A percentile compares a stretch with the other conserved stretches of the same genome.
phyloP scores from a whole-genome alignment of 192 early-diverging fungal species.

The Mortierella antarctica region DNA sequence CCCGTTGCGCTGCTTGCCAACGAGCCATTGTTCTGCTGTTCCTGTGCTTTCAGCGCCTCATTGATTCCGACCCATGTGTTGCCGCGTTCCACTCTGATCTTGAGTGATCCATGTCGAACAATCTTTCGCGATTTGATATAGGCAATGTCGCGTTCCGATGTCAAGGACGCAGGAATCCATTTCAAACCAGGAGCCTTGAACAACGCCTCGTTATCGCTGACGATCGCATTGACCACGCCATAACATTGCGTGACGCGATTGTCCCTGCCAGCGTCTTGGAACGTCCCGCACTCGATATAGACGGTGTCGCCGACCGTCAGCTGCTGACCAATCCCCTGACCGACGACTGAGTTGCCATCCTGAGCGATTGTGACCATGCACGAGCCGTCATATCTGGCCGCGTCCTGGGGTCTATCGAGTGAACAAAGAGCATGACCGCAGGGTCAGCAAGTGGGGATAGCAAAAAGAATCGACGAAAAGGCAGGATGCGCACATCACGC shows the following conservation, averaged over 20 bases:
- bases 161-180: slow-evolving; percentile 45
- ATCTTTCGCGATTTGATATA: slow-evolving; percentile 54
- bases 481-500: too few relatives aligned
- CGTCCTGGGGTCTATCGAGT: slow-evolving; percentile 51
- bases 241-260: slow-evolving; percentile 47
- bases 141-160: slow-evolving; percentile 42
- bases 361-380: slow-evolving; percentile 40
- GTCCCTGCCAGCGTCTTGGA: slow-evolving; percentile 36
- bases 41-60: slow-evolving; percentile 29
- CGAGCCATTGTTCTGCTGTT: slow-evolving; percentile 16
- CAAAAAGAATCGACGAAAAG: background rate
- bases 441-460: background rate
- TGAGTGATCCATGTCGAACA: slow-evolving; percentile 47
- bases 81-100: slow-evolving; percentile 55
- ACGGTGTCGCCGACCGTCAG: slow-evolving; percentile 46
- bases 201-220: slow-evolving; percentile 31
- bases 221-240: slow-evolving; percentile 33
- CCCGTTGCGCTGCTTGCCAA: slow-evolving; percentile 35
- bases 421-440: background rate
- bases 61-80: slow-evolving; percentile 52
- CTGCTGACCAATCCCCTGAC: slow-evolving; percentile 41
- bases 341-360: slow-evolving; percentile 41
- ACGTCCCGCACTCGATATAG: slow-evolving; percentile 54
- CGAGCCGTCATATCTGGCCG: slow-evolving; percentile 31
- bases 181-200: slow-evolving; percentile 54